phyloP scores from a whole-genome alignment of 1,284 basidiomycete genomes.

The Pholiota adiposa region DNA sequence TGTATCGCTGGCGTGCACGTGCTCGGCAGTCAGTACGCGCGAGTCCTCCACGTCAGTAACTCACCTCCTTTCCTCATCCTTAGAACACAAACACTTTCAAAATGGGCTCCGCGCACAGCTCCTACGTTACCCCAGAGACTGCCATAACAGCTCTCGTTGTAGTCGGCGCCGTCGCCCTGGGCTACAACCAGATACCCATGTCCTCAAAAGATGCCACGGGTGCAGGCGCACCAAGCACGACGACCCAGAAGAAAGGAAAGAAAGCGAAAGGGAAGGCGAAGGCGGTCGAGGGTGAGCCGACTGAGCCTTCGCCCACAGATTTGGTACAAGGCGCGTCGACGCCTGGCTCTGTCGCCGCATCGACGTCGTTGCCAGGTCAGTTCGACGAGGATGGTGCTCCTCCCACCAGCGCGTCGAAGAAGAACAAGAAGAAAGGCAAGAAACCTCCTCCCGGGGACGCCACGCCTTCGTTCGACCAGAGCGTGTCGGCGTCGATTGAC shows the following conservation, averaged over 20 bases:
- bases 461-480: background rate
- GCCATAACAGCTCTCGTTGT: slow-evolving; percentile 43
- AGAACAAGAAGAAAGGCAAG: slow-evolving; percentile 6
- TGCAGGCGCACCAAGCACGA: slow-evolving; percentile 6
- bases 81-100: too few species aligned
- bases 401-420: background rate
- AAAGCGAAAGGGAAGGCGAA: slow-evolving; percentile 47
- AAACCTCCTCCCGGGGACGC: background rate
- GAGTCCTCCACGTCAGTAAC: slow-evolving; percentile 2
- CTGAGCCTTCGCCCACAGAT: background rate
- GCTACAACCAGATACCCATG: slow-evolving; percentile 37
- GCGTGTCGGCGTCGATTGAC: too few species aligned
- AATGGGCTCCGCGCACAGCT: slow-evolving; percentile 57
- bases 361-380: slow-evolving; percentile 51
- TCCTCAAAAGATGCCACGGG: slow-evolving; percentile 12
- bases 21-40: background rate
- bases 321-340: slow-evolving; percentile 8
- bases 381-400: slow-evolving; percentile 35
- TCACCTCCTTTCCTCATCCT: background rate
- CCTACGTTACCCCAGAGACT: slow-evolving; percentile 42
- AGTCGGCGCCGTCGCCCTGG: slow-evolving; percentile 47
- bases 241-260: slow-evolving; percentile 30
- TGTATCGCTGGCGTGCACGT: background rate
- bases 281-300: slow-evolving; percentile 32
- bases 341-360: slow-evolving; percentile 32